Conservation (phyloP, 495 filamentous ascomycete genomes). For the Daldinia loculata region DNA sequence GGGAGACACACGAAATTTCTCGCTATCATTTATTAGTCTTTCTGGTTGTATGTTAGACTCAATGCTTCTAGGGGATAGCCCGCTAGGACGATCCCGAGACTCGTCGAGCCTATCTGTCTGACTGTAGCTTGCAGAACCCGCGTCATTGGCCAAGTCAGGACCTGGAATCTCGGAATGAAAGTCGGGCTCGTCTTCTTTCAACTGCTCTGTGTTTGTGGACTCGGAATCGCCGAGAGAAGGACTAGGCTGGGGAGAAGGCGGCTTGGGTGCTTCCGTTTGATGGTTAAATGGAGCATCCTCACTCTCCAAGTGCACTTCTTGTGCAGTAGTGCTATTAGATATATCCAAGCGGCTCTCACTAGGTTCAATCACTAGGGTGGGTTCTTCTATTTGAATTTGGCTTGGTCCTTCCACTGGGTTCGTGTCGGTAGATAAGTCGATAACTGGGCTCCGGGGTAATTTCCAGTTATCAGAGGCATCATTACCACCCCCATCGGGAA, state of each 20-base stretch:
- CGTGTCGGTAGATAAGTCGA: constrained; percentile 22
- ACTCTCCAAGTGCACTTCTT: not conserved
- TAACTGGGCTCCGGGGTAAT: constrained; percentile 12
- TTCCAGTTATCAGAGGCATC: constrained; percentile 10
- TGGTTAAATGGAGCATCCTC: constrained; percentile 3
- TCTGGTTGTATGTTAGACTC: constrained; percentile 8
- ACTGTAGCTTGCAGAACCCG: not conserved
- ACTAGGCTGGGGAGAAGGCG: constrained; percentile 1
- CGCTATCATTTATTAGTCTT: constrained; percentile 4
- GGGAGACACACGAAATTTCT: not conserved
- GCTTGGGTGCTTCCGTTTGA: constrained; percentile 8
- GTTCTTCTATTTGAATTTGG: constrained; percentile 28
- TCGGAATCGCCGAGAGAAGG: not conserved
- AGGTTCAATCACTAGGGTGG: constrained; percentile 6
- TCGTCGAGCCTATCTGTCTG: constrained; percentile 5
- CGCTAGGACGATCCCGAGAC: constrained; percentile 4
- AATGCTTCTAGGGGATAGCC: not conserved
- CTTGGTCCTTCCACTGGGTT: constrained; percentile 13
- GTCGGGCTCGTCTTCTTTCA: not conserved
- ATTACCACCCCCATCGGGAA: not conserved
- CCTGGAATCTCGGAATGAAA: not conserved
- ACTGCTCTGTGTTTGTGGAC: not conserved
- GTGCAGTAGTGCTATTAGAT: not conserved
- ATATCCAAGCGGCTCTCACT: not conserved
- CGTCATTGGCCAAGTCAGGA: constrained; percentile 1